Base-by-base conservation (phyloP, 176 grass and related monocot genomes). In the Oryza rufipogon region DNA sequence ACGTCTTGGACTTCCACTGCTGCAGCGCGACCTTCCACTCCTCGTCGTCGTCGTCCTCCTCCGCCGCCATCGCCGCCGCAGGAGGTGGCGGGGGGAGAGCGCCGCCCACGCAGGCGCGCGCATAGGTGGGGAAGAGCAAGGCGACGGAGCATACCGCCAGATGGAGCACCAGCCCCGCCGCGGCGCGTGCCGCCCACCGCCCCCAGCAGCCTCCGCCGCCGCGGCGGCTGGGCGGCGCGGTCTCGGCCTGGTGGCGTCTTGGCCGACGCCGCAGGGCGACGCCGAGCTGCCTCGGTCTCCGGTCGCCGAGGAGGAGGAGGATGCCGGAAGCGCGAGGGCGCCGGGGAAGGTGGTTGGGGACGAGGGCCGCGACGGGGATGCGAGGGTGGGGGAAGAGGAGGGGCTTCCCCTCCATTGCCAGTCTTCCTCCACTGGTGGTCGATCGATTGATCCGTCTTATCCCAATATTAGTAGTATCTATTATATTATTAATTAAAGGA, bases 1-100 rank as follows among this genome's bases (percentile, higher is more conserved):
- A 95, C 19, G 85, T 93, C 87, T 95, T 98, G 66, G 85, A 85
- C 80, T 98, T 98, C 87, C 85, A 95, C 74, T 87, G 85, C 65
- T 87, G 87, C 81, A 98, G 82, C 83, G 84, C 91, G 0, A 87
- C 74, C 87, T 83, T 87, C 83, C 90, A 90, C 17, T 98, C 93
- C 70, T 87, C 70, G 79, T 93, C 91, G 4, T 87, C 92, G 3
- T 73, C 64, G 54, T 86, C 81, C 64, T 76, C 80, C 71, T 36
- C 70, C 69, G 73, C 63, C 45, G 80, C 87, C 23, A 0, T 47
- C 83, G 20, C 28, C 34, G 30, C 49, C 10, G n/a, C 47, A 8
- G 61, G 77, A 63, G 79, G 84, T 44, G 78, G 78, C 28, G 87
- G 51, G 11, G 87, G 51, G 15, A 71, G 67, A 11, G 68, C 76